Evolutionary conservation across 148 eudicot species (phyloP), one percentile per base, ranked within the genome.

Genomic region (Euryodendron excelsum): DNA sequence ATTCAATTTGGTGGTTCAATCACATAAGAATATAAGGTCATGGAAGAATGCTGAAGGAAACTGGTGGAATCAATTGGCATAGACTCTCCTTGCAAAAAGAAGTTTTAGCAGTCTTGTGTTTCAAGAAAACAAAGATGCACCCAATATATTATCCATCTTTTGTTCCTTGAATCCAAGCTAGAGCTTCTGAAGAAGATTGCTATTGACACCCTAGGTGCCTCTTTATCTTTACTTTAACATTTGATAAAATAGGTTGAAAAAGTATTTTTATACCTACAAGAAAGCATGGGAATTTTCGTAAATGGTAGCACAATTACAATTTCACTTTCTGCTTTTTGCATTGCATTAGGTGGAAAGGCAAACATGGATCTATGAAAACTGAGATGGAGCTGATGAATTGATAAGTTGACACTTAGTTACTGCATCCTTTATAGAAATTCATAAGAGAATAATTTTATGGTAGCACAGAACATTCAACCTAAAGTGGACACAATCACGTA

Each of bases 61-160:
- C 23, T 60, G 23, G 1, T 60, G 65, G 65, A 25, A 27, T 1
- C 8, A 33, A 33, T 63, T 17, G 23, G 31, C 12, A 13, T 60
- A 12, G 64, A n/a, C n/a, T n/a, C 69, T 31, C 41, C 23, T 36
- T 37, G 28, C 15, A 37, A 37, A 72, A 59, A 36, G 41, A 55
- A 53, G 61, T 36, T 20, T 14, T 34, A 34, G 30, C 20, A 34
- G 37, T n/a, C 41, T 34, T 33, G 30, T 70, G 56, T 45, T 15
- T 47, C n/a, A 48, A 70, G 74, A 27, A 70, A 70, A 47, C 36
- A 13, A 70, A 70, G 74, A 70, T 70, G 58, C 74, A 47, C 58
- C 37, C 37, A 70, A 27, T 3, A 45, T 45, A 45, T 69, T 3
- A 20, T 34, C 44, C 28, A 33, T 18, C 27, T 73, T 73, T 72